Conservation (phyloP, 257 asterid species). For the Solanum piurae region DNA sequence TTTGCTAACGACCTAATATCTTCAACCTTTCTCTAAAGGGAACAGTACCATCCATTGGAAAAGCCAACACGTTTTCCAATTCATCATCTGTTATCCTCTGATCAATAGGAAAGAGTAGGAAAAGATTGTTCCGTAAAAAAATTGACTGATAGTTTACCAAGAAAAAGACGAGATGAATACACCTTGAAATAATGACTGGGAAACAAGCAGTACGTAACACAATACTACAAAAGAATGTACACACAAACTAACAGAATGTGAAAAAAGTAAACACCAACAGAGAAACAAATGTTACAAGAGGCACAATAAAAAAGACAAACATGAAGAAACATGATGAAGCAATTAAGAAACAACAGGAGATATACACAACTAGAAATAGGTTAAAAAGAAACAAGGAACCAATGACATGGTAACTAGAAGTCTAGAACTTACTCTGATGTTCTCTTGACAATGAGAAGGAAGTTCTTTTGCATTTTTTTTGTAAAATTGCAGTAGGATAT, state of each 20-base stretch:
- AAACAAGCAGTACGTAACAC: background rate
- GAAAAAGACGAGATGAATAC: background rate
- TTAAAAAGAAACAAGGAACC: background rate
- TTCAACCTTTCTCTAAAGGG: constrained; percentile 10
- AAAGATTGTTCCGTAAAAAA: background rate
- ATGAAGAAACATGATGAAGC: background rate
- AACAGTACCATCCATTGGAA: constrained; percentile 18
- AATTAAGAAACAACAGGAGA: background rate
- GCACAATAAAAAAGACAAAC: background rate
- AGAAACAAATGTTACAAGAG: background rate
- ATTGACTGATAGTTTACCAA: background rate
- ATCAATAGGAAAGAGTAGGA: background rate
- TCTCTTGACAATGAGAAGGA: constrained; percentile 36
- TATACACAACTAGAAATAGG: background rate
- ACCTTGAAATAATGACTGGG: background rate
- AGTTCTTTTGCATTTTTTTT: constrained; percentile 14
- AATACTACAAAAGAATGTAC: background rate
- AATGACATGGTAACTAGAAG: background rate
- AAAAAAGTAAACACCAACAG: background rate
- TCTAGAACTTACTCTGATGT: constrained; percentile 20
- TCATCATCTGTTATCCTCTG: constrained; percentile 47
- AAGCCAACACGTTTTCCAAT: constrained; percentile 62
- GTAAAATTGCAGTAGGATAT: constrained; percentile 20
- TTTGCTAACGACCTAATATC: constrained; percentile 64
- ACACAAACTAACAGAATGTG: background rate